Conservation (phyloP, 495 filamentous ascomycete genomes). For the Penicillium antarcticum region DNA sequence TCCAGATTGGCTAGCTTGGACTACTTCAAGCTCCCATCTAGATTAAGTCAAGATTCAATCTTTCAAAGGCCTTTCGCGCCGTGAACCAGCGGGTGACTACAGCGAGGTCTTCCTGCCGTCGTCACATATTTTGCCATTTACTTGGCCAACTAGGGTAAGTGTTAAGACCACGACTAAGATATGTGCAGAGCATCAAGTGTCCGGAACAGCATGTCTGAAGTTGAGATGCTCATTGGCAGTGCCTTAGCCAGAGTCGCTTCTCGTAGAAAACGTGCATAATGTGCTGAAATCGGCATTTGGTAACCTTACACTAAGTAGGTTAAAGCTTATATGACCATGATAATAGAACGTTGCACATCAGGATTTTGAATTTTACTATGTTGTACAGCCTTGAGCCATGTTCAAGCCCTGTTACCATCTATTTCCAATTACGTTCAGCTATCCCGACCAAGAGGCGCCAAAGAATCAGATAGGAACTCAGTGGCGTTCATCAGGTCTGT, state of each 20-base stretch:
- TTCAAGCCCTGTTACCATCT: not conserved
- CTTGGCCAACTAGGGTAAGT: no score
- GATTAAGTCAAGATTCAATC: no score
- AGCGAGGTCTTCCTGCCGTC: no score
- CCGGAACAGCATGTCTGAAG: not conserved
- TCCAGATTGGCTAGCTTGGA: not conserved
- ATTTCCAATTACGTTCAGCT: slow-evolving; percentile 30
- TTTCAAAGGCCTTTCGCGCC: no score
- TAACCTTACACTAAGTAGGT: not conserved
- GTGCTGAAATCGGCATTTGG: not conserved
- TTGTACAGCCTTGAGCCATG: not conserved
- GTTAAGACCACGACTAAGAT: no score
- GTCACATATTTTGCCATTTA: no score
- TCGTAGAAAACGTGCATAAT: not conserved
- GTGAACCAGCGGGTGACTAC: no score
- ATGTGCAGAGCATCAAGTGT: not conserved
- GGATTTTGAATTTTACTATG: slow-evolving; percentile 10
- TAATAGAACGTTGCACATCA: not conserved
- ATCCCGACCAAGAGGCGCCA: slow-evolving; percentile 74
- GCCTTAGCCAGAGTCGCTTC: not conserved
- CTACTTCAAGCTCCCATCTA: no score
- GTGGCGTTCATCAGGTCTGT: slow-evolving; percentile 90
- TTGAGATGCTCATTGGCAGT: not conserved
- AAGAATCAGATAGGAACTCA: slow-evolving; percentile 78
- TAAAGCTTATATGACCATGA: no score